Evolutionary conservation across 2,329 filamentous ascomycete species (phyloP).

Genomic region (Epichloe brachyelytri): DNA sequence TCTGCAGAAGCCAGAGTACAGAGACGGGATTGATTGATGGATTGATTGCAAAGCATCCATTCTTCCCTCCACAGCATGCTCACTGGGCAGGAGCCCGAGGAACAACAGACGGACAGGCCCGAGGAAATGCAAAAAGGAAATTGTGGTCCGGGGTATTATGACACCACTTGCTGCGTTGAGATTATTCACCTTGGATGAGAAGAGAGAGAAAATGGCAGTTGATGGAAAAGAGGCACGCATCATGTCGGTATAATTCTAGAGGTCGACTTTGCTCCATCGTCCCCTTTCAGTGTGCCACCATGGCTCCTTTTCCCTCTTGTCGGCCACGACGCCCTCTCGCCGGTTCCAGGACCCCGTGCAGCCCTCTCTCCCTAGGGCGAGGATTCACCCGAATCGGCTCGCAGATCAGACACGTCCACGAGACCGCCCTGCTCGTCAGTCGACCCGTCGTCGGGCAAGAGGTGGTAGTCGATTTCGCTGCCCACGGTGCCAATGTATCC

Average conservation of each 20-base stretch:
- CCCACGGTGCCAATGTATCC: constrained; percentile 48
- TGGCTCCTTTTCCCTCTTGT: constrained; percentile 34
- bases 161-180: background rate
- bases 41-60: too few relatives aligned
- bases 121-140: background rate
- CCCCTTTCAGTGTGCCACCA: constrained; percentile 40
- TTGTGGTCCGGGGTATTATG: background rate
- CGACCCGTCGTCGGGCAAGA: constrained; percentile 44
- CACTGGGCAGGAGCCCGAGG: too few relatives aligned
- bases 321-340: constrained; percentile 21
- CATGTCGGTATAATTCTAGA: constrained; percentile 3
- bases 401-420: constrained; percentile 36
- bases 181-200: background rate
- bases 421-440: constrained; percentile 44
- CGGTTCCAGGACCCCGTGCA: constrained; percentile 37
- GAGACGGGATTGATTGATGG: too few relatives aligned
- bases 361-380: constrained; percentile 23
- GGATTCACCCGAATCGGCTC: constrained; percentile 34
- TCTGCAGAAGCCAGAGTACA: too few relatives aligned
- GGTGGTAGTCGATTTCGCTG: constrained; percentile 46
- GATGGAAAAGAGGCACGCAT: background rate
- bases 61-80: too few relatives aligned
- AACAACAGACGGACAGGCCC: too few relatives aligned
- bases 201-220: too few relatives aligned
- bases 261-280: constrained; percentile 24